phyloP scores from a whole-genome alignment of 306 rosid genomes.

The Castanea crenata region DNA sequence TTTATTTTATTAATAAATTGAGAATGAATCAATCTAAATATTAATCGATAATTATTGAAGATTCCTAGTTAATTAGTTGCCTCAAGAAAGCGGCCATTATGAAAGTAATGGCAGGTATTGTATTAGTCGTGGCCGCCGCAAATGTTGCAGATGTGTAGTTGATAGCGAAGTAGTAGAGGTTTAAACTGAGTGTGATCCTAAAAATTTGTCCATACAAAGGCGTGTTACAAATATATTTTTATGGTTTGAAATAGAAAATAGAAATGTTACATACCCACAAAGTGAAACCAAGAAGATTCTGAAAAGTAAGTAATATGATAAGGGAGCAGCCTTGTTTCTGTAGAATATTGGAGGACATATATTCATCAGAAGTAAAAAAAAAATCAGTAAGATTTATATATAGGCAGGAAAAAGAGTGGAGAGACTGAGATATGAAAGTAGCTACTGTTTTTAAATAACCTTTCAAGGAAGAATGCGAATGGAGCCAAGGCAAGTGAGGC shows the following conservation, averaged over 20 bases:
- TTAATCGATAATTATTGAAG: no score
- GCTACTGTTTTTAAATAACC: conserved; percentile 32
- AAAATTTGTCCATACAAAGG: neutral
- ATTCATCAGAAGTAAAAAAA: neutral
- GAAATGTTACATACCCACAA: conserved; percentile 56
- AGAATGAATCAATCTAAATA: no score
- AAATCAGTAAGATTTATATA: neutral
- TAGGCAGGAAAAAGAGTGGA: neutral
- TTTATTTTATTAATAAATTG: neutral
- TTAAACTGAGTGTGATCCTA: conserved; percentile 79
- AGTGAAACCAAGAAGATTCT: conserved; percentile 73
- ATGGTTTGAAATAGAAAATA: neutral
- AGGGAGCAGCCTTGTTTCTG: conserved; percentile 60
- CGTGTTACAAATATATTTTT: neutral
- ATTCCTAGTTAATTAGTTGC: conserved; percentile 25
- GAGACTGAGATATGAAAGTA: neutral
- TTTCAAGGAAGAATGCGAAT: conserved; percentile 70
- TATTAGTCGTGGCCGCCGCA: conserved; percentile 83
- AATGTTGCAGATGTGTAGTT: conserved; percentile 84
- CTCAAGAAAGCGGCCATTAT: conserved; percentile 62
- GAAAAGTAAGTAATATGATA: conserved; percentile 60
- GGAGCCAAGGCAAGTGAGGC: conserved; percentile 74
- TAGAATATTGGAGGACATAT: conserved; percentile 18
- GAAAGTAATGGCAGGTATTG: conserved; percentile 81
- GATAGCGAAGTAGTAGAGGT: conserved; percentile 71